phyloP scores from a whole-genome alignment of 352 stramenopile species.

The Paralagenidium karlingii region DNA sequence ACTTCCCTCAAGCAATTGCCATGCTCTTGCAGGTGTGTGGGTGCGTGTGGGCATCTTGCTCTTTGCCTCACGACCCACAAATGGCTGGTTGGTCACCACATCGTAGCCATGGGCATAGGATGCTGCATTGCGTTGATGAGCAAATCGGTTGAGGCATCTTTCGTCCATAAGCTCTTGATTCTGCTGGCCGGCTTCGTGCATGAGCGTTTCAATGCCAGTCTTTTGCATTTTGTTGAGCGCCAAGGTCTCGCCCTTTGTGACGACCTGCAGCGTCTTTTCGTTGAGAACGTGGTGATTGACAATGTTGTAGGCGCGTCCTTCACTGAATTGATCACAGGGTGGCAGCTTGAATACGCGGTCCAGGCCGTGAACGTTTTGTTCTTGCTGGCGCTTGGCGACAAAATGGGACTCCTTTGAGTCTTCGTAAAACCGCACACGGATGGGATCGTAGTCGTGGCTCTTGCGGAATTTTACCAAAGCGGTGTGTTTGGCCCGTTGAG shows the following conservation, averaged over 20 bases:
- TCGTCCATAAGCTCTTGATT: conserved; percentile 21
- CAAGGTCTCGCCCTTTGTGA: conserved; percentile 25
- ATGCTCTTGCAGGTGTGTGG: conserved; percentile 9
- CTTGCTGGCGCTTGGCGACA: conserved; percentile 11
- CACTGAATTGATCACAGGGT: conserved; percentile 44
- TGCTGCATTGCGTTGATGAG: conserved; percentile 40
- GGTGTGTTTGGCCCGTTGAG: conserved; percentile 20
- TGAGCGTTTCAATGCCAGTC: conserved; percentile 33
- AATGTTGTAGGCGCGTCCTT: conserved; percentile 68
- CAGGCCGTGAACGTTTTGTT: conserved; percentile 37
- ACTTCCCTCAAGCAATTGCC: too few relatives aligned
- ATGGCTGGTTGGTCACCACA: conserved; percentile 46
- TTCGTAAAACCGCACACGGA: conserved; percentile 49
- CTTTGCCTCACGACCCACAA: conserved; percentile 32
- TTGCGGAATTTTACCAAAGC: conserved; percentile 56
- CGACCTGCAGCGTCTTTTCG: conserved; percentile 16
- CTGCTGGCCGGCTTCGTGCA: conserved; percentile 22
- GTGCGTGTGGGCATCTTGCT: conserved; percentile 24
- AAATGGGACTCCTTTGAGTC: conserved; percentile 39
- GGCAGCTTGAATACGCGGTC: conserved; percentile 34
- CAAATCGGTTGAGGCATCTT: conserved; percentile 44
- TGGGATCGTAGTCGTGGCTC: conserved; percentile 46
- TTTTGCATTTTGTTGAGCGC: conserved; percentile 54
- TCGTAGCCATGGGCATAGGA: conserved; percentile 48
- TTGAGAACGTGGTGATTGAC: conserved; percentile 56